Base-by-base conservation (phyloP, 192 early-diverging fungal species). In the Geranomyces michiganensis region DNA sequence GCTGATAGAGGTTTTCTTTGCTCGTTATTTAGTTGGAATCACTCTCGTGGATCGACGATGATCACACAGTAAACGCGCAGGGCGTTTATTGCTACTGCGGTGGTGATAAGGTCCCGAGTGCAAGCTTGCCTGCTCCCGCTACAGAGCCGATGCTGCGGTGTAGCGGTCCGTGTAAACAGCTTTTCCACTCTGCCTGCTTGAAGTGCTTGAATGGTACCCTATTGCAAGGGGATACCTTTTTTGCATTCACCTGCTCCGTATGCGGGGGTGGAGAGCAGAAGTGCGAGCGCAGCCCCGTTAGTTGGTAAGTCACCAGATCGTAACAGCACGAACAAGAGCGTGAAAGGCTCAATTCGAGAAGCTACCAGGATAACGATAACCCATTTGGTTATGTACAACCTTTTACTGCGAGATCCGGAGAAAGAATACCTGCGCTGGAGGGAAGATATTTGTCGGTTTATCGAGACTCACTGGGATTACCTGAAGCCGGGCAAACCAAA, bases 61-160 rank as follows among this genome's bases (percentile, higher is more conserved):
- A 77, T 32, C 89, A 86, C 56, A 62, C 55, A 22, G 81, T 67
- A 21, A 92, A 92, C 78, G 80, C 76, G 51, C 81, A 94, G 68
- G 84, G 84, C 26, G 72, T 77, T 13, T 94, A 94, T 71, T 94
- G 93, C 75, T 94, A 94, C 66, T 94, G 93, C 46, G 93, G 91
- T 15, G 77, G 84, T 73, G 83, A 84, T 67, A 82, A 88, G 75
- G 68, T 74, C 61, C 58, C 74, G 83, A 83, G 78, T 71, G 8
- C 19, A 26, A 22, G 3, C 2, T 24, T 14, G 62, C 27, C 65
- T 58, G 53, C 21, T 15, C 26, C 8, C 56, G 89, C 87, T 19
- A 82, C 84, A 49, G 87, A 91, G 46, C 72, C 88, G 13, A 91
- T 92, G 88, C 67, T 90, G 31, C 81, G 82, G 26, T 94, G 92